These are phyloP conservation scores for Ganoderma multipileum DNA, from an alignment of 1,284 basidiomycete species.

Conservation along the genomic window DNA sequence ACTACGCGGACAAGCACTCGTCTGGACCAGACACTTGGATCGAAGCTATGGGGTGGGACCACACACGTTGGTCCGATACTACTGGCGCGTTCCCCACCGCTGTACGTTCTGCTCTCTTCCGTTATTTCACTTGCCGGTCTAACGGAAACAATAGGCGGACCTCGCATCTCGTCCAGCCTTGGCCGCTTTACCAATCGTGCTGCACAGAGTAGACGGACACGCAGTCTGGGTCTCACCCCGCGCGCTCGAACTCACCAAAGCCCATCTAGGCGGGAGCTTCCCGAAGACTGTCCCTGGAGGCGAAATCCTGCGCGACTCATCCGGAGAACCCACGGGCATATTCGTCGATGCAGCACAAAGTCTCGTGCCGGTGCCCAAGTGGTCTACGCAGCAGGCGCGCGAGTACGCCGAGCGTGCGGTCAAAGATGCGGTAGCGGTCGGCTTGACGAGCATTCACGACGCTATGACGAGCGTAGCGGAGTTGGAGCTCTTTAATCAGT, in stretches of 20 bases:
- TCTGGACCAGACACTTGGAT: conserved; percentile 72
- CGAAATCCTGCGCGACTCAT: conserved; percentile 20
- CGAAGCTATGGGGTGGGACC: conserved; percentile 92
- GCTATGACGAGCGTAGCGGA: conserved; percentile 63
- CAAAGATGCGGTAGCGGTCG: conserved; percentile 72
- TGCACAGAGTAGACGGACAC: conserved; percentile 83
- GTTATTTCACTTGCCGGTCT: conserved; percentile 43
- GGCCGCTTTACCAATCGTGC: conserved; percentile 67
- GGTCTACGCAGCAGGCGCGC: conserved; percentile 63
- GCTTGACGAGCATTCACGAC: conserved; percentile 87
- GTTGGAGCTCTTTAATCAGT: conserved; percentile 76
- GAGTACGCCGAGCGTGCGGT: conserved; percentile 71
- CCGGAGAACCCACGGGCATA: conserved; percentile 39
- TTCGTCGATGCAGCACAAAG: conserved; percentile 79
- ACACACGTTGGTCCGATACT: conserved; percentile 73
- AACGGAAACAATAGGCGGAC: conserved; percentile 56
- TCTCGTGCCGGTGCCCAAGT: conserved; percentile 70
- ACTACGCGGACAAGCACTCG: conserved; percentile 62
- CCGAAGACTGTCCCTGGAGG: conserved; percentile 17
- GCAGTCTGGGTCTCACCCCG: conserved; percentile 84
- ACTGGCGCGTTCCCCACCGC: conserved; percentile 77
- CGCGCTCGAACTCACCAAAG: conserved; percentile 71
- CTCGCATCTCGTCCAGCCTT: conserved; percentile 72
- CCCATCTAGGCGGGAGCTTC: conserved; percentile 69
- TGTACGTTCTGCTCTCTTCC: conserved; percentile 48